Percentiles rank a stretch among this genome's conserved stretches.
These are phyloP conservation scores for Epichloe bromicola DNA, from an alignment of 2,329 filamentous ascomycete species.

Conservation along the genomic window DNA sequence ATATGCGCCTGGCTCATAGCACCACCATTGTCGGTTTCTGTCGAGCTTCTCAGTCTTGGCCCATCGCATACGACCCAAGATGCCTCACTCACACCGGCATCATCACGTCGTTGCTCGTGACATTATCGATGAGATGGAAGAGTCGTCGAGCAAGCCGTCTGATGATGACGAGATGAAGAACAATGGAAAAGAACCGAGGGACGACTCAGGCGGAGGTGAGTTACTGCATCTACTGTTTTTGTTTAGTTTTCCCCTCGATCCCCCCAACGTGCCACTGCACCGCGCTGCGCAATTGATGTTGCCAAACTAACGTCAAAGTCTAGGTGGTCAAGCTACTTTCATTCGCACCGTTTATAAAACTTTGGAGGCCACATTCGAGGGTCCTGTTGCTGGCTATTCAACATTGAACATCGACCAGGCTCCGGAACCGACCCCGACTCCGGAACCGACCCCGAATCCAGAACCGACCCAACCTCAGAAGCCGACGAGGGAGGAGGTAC, in stretches of 20 bases:
- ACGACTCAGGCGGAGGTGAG: constrained; percentile 1
- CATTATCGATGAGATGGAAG: background rate
- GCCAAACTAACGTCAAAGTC: background rate
- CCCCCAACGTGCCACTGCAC: background rate
- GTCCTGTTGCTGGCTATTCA: constrained; percentile 28
- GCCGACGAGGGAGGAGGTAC: constrained; percentile 3
- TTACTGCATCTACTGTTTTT: background rate
- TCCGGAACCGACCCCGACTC: constrained; percentile 1
- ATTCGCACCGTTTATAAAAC: constrained; percentile 29
- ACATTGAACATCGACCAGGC: constrained; percentile 17
- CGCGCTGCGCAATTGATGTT: background rate
- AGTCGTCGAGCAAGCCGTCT: background rate
- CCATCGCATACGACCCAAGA: constrained; percentile 10
- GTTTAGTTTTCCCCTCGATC: background rate
- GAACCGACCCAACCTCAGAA: background rate
- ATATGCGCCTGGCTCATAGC: constrained; percentile 6
- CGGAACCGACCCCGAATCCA: background rate
- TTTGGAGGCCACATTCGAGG: constrained; percentile 26
- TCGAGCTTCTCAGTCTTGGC: background rate
- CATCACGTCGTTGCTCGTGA: constrained; percentile 10
- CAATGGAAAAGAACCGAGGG: background rate
- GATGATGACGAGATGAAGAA: background rate
- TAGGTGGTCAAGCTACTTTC: constrained; percentile 13
- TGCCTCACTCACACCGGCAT: constrained; percentile 17
- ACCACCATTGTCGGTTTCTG: background rate